These are phyloP conservation scores for Ettlia oleoabundans DNA, from an alignment of 139 green algal species.

Conservation along the genomic window DNA sequence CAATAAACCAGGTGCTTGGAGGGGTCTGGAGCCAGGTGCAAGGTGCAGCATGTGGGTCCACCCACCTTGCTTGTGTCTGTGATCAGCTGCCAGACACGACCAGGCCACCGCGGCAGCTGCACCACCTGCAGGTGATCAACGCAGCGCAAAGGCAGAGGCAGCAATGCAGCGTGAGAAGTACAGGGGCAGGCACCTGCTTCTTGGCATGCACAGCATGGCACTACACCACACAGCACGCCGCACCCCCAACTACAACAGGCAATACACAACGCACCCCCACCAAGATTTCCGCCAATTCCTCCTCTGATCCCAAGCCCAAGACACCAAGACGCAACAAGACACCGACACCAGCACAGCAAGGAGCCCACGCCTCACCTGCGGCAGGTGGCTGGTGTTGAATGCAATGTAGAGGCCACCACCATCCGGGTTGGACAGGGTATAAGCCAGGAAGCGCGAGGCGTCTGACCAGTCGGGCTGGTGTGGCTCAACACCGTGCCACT, in stretches of 20 bases:
- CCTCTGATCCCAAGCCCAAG: too few species aligned
- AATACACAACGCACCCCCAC: too few species aligned
- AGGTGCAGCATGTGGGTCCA: too few species aligned
- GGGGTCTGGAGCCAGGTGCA: too few species aligned
- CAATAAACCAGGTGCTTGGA: too few species aligned
- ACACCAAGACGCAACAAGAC: too few species aligned
- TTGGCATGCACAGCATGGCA: background rate
- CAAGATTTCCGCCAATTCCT: too few species aligned
- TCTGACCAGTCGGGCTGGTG: conserved; percentile 90
- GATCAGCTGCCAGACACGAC: conserved; percentile 68
- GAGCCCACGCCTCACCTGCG: background rate
- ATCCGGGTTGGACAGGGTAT: conserved; percentile 58
- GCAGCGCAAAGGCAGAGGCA: background rate
- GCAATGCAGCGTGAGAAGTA: background rate
- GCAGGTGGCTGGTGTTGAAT: conserved; percentile 66
- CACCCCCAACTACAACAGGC: too few species aligned
- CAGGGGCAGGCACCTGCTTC: background rate
- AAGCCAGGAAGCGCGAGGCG: conserved; percentile 86
- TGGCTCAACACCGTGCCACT: conserved; percentile 85
- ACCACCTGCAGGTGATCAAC: too few species aligned
- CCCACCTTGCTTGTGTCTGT: conserved; percentile 81
- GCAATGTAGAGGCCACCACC: conserved; percentile 73
- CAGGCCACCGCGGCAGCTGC: conserved; percentile 69
- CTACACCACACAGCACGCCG: too few species aligned
- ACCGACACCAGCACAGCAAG: background rate